Evolutionary conservation across 1,284 basidiomycete genomes (phyloP).

Genomic region (Chalciporus sp.): DNA sequence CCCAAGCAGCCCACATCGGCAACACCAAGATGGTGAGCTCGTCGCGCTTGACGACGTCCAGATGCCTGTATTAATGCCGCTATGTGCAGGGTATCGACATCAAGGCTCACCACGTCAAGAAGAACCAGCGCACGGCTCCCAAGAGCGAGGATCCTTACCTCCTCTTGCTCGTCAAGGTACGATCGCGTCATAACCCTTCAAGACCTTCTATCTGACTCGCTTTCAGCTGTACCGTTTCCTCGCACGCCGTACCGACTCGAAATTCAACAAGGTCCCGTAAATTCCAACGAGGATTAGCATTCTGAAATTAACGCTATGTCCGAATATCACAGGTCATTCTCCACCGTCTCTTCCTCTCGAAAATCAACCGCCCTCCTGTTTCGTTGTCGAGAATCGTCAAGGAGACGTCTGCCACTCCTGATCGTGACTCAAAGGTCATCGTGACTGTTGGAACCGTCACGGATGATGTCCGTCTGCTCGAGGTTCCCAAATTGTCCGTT

Average conservation of each 20-base stretch:
- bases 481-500: constrained; percentile 90
- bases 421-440: constrained; percentile 82
- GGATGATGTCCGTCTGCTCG: constrained; percentile 90
- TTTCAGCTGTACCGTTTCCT: constrained; percentile 97
- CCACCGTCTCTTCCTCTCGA: constrained; percentile 95
- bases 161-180: constrained; percentile 96
- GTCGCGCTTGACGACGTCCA: constrained; percentile 36
- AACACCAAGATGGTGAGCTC: constrained; percentile 80
- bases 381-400: constrained; percentile 90
- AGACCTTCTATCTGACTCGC: constrained; percentile 11
- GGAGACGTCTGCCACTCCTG: constrained; percentile 72
- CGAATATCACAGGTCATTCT: constrained; percentile 72
- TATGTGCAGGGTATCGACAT: constrained; percentile 92
- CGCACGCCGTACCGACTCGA: constrained; percentile 93
- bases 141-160: constrained; percentile 99
- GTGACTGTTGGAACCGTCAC: constrained; percentile 93
- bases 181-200: constrained; percentile 18
- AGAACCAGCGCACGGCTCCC: constrained; percentile 92
- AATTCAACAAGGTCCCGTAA: constrained; percentile 88
- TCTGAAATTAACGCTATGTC: constrained; percentile 18
- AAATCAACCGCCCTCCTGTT: constrained; percentile 96
- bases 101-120: constrained; percentile 98
- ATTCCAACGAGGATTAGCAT: neutral
- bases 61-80: constrained; percentile 18
- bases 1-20: constrained; percentile 50